These are phyloP conservation scores for Monosporascus ibericus DNA, from an alignment of 2,329 filamentous ascomycete genomes.

Conservation along the genomic window DNA sequence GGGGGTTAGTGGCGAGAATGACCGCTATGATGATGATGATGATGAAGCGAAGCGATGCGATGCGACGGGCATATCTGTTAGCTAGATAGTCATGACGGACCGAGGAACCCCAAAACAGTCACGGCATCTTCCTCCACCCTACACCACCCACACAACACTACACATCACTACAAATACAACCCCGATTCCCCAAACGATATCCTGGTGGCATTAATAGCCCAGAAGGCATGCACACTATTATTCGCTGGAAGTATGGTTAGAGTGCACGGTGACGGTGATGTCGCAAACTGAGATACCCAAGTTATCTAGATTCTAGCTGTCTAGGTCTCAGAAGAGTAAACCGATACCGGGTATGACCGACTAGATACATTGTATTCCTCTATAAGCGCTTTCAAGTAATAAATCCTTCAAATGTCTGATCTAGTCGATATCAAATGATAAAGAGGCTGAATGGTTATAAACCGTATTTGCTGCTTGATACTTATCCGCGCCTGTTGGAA, in stretches of 20 bases:
- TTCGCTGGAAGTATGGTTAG: neutral
- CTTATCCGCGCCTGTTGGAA: no score
- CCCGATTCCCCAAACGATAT: slow-evolving; percentile 7
- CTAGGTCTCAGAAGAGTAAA: no score
- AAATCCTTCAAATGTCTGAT: neutral
- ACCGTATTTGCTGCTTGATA: no score
- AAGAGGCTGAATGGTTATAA: no score
- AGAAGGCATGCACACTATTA: no score
- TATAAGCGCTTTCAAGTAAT: neutral
- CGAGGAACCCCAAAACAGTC: slow-evolving; percentile 12
- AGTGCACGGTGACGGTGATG: neutral
- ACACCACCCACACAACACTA: neutral
- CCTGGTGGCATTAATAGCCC: neutral
- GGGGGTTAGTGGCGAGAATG: neutral
- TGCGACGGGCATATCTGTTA: neutral
- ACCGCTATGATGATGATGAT: neutral
- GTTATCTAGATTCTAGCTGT: no score
- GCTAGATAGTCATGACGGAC: neutral
- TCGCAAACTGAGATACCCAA: no score
- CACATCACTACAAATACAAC: slow-evolving; percentile 17
- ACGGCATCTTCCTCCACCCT: slow-evolving; percentile 17
- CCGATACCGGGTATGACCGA: no score
- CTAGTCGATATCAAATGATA: neutral
- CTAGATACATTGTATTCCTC: no score
- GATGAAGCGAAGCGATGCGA: neutral